Conservation (phyloP, 108 stramenopile genomes). For the Cyclostephanos tholiformis region DNA sequence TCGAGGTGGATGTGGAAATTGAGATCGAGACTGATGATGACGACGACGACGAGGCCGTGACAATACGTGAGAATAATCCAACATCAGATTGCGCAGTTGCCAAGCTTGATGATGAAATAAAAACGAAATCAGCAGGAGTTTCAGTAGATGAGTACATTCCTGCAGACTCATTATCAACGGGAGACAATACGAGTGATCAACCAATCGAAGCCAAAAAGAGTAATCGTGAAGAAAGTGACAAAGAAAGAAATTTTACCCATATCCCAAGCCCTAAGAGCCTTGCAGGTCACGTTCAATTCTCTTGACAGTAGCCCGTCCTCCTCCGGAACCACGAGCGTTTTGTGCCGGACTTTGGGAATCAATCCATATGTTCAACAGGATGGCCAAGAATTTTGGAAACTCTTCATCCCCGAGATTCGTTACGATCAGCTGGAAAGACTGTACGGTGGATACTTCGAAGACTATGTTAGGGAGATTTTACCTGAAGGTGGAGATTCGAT, state of each 20-base stretch:
- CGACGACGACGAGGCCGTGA: conserved; percentile 13
- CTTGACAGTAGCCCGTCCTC: conserved; percentile 13
- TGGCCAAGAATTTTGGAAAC: conserved; percentile 92
- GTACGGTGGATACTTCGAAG: conserved; percentile 78
- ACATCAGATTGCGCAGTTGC: neutral
- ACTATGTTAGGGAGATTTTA: conserved; percentile 61
- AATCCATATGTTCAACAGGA: conserved; percentile 79
- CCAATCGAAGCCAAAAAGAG: neutral
- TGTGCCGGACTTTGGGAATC: conserved; percentile 72
- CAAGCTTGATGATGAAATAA: conserved; percentile 10
- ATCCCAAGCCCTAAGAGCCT: conserved; percentile 41
- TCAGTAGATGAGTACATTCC: neutral
- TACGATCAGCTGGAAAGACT: conserved; percentile 54
- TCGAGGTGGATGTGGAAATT: conserved; percentile 40
- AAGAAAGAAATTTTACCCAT: conserved; percentile 32
- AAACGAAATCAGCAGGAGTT: neutral
- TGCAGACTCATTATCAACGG: neutral
- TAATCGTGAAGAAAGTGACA: conserved; percentile 17
- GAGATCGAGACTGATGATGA: conserved; percentile 26
- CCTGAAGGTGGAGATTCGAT: conserved; percentile 46
- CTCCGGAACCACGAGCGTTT: conserved; percentile 40
- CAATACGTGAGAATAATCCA: neutral
- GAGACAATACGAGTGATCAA: neutral
- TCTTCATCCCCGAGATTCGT: conserved; percentile 73
- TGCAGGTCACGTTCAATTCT: conserved; percentile 38